A percentile compares a stretch with the other conserved stretches of the same genome.
Conservation (phyloP, 805 yeast species). For the Myxozyma melibiosi region DNA sequence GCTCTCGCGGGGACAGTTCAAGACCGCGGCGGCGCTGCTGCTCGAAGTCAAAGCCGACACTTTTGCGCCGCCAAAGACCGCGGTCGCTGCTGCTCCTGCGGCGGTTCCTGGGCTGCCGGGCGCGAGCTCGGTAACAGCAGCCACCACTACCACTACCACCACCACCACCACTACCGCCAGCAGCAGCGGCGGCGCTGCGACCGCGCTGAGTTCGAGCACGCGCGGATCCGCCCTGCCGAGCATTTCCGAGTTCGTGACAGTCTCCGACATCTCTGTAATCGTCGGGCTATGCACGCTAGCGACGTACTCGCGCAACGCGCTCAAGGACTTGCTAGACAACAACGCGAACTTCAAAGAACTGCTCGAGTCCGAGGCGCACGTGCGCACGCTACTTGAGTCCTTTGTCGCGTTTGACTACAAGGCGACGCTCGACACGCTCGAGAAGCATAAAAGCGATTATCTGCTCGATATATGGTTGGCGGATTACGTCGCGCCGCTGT, state of each 20-base stretch:
- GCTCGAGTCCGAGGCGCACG: constrained; percentile 25
- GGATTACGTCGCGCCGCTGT: constrained; percentile 21
- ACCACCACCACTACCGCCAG: neutral
- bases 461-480: constrained; percentile 29
- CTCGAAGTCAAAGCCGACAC: constrained; percentile 11
- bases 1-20: constrained; percentile 13
- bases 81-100: neutral
- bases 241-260: constrained; percentile 20
- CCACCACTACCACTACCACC: neutral
- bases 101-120: neutral
- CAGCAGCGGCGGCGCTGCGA: neutral
- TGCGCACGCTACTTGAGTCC: constrained; percentile 26
- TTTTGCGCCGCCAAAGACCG: neutral
- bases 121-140: neutral
- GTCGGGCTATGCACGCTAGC: constrained; percentile 29
- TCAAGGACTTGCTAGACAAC: constrained; percentile 19
- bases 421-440: constrained; percentile 12
- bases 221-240: constrained; percentile 2
- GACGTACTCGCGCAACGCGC: constrained; percentile 15
- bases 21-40: constrained; percentile 14
- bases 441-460: constrained; percentile 20
- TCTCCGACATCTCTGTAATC: constrained; percentile 22
- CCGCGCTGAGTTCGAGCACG: neutral
- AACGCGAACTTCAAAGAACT: constrained; percentile 23
- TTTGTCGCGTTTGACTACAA: constrained; percentile 25